A percentile compares a stretch with the other conserved stretches of the same genome.
These are phyloP conservation scores for Didymella sp. DNA, from an alignment of 2,329 filamentous ascomycete species.

Conservation along the genomic window DNA sequence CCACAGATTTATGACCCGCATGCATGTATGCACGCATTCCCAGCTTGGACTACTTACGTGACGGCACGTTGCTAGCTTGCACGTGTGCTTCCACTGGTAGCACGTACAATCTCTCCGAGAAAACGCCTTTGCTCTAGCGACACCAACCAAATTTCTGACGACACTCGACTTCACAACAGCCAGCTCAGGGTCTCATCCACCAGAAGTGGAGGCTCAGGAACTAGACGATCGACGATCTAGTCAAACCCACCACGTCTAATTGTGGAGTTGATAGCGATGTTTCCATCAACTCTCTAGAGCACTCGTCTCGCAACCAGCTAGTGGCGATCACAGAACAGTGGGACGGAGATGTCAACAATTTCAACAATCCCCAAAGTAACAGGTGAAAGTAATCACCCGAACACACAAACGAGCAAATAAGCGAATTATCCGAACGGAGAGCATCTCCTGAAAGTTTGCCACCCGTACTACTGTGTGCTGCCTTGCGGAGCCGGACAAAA, in stretches of 20 bases:
- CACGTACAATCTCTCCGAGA: not conserved
- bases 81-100: not conserved
- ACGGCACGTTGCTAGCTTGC: not conserved
- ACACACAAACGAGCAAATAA: not conserved
- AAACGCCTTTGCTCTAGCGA: not conserved
- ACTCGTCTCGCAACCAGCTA: not conserved
- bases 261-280: not conserved
- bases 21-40: not conserved
- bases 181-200: not conserved
- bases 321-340: not conserved
- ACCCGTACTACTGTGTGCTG: not conserved
- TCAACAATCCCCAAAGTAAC: not conserved
- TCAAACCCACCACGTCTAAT: not conserved
- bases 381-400: not conserved
- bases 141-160: not conserved
- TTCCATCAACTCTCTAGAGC: not conserved
- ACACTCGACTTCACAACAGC: not conserved
- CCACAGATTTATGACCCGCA: not conserved
- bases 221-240: not conserved
- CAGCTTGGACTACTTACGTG: not conserved
- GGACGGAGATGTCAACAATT: not conserved
- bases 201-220: not conserved
- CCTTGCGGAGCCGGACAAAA: not conserved
- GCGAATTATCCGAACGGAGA: not conserved
- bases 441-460: not conserved